These are phyloP conservation scores for Thelonectria rubi DNA, from an alignment of 2,329 filamentous ascomycete genomes.

Conservation along the genomic window DNA sequence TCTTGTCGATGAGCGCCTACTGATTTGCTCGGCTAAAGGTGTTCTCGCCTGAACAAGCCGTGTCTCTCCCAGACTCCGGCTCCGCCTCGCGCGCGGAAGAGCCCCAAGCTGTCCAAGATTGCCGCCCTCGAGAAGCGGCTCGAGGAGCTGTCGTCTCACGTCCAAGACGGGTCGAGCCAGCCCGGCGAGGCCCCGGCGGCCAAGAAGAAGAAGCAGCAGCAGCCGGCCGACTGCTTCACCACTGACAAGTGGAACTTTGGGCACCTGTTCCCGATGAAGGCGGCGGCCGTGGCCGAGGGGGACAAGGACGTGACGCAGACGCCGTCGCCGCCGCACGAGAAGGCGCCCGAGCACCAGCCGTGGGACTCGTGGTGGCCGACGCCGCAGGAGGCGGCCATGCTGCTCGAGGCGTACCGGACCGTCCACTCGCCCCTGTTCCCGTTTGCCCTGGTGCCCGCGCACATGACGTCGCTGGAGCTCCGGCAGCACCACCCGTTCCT, in stretches of 20 bases:
- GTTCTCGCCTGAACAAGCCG: conserved; percentile 57
- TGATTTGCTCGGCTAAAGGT: conserved; percentile 46
- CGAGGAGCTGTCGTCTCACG: conserved; percentile 58
- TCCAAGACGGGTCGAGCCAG: conserved; percentile 44
- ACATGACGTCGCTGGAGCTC: conserved; percentile 50
- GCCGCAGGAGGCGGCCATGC: conserved; percentile 50
- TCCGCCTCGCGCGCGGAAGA: conserved; percentile 57
- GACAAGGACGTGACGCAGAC: conserved; percentile 19
- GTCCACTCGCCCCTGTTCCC: conserved; percentile 52
- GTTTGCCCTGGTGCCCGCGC: conserved; percentile 54
- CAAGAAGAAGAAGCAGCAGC: conserved; percentile 1
- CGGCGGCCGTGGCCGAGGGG: not conserved
- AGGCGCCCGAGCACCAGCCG: conserved; percentile 18
- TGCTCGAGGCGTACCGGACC: conserved; percentile 51
- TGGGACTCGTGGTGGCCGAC: conserved; percentile 53
- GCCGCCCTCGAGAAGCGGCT: conserved; percentile 61
- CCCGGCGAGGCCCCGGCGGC: conserved; percentile 23
- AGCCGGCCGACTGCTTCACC: conserved; percentile 18
- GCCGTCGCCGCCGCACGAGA: conserved; percentile 23
- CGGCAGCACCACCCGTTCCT: conserved; percentile 53
- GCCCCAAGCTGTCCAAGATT: conserved; percentile 58
- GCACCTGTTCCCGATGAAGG: conserved; percentile 49
- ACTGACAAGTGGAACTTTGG: conserved; percentile 38
- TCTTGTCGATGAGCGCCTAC: not conserved
- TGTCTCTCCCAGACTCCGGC: conserved; percentile 59